Conservation (phyloP, 2,329 filamentous ascomycete species). For the Pestalotiopsis fici region DNA sequence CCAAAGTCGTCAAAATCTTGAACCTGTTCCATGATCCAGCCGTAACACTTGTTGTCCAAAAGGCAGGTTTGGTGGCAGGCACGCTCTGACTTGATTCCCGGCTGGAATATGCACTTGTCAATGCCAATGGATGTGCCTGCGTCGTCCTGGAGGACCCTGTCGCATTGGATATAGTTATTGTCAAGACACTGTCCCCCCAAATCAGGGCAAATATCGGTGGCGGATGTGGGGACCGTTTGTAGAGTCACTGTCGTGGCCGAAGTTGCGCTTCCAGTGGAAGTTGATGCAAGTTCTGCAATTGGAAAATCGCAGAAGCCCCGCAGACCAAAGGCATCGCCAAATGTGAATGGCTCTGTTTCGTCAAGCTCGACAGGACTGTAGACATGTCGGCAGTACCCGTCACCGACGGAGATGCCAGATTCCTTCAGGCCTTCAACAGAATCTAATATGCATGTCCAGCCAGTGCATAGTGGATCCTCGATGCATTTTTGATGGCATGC, state of each 20-base stretch:
- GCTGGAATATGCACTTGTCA: neutral
- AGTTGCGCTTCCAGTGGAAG: neutral
- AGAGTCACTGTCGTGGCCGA: neutral
- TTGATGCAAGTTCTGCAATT: neutral
- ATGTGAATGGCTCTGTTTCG: neutral
- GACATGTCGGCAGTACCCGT: neutral
- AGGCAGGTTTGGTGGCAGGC: neutral
- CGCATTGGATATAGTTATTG: neutral
- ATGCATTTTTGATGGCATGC: neutral
- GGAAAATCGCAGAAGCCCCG: neutral
- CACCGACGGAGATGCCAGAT: neutral
- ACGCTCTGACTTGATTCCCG: neutral
- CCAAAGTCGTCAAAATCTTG: neutral
- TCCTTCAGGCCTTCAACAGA: neutral
- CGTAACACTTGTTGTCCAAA: neutral
- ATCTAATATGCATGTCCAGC: neutral
- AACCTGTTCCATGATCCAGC: neutral
- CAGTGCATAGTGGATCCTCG: neutral
- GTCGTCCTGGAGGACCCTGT: neutral
- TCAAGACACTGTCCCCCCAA: neutral
- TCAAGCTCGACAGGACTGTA: neutral
- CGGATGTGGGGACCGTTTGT: neutral
- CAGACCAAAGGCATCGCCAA: neutral
- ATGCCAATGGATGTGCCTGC: neutral
- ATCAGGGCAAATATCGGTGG: neutral